Evolutionary conservation across 768 basidiomycete genomes (phyloP).

Genomic region (Serendipita sp.): DNA sequence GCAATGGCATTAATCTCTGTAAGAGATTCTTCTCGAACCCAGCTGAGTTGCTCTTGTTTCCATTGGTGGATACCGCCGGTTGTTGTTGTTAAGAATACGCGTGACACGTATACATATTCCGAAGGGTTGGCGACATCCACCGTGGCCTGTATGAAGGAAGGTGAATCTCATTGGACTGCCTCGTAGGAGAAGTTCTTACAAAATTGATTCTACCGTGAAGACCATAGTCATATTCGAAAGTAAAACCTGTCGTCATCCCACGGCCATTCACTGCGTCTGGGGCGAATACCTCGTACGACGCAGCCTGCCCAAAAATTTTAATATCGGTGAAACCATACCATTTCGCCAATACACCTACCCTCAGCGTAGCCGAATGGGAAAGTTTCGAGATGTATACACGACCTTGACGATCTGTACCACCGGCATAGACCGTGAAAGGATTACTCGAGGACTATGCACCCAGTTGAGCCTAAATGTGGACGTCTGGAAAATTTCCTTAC

Average conservation of each 20-base stretch:
- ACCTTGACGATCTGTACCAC: conserved; percentile 36
- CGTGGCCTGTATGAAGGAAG: conserved; percentile 28
- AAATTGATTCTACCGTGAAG: conserved; percentile 53
- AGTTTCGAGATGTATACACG: conserved; percentile 43
- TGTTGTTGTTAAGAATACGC: conserved; percentile 47
- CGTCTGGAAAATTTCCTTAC: conserved; percentile 23
- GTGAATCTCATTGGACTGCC: not conserved
- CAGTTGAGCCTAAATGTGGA: conserved; percentile 1
- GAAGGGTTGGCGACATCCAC: conserved; percentile 34
- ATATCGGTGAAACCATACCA: not conserved
- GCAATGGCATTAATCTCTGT: conserved; percentile 45
- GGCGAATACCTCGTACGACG: conserved; percentile 37
- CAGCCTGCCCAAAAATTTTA: conserved; percentile 27
- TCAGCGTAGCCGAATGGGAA: conserved; percentile 44
- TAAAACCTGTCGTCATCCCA: conserved; percentile 34
- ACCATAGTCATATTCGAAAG: conserved; percentile 49
- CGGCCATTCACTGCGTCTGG: conserved; percentile 31
- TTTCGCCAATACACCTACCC: conserved; percentile 27
- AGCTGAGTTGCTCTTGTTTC: conserved; percentile 42
- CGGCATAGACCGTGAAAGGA: conserved; percentile 39
- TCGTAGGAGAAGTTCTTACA: conserved; percentile 27
- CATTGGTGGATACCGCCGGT: conserved; percentile 67
- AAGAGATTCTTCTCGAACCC: conserved; percentile 73
- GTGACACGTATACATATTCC: conserved; percentile 23
- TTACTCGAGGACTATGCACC: conserved; percentile 22